A percentile compares a stretch with the other conserved stretches of the same genome.
These are phyloP conservation scores for Phellopilus nigrolimitatus DNA, from an alignment of 1,284 basidiomycete genomes.

Conservation along the genomic window DNA sequence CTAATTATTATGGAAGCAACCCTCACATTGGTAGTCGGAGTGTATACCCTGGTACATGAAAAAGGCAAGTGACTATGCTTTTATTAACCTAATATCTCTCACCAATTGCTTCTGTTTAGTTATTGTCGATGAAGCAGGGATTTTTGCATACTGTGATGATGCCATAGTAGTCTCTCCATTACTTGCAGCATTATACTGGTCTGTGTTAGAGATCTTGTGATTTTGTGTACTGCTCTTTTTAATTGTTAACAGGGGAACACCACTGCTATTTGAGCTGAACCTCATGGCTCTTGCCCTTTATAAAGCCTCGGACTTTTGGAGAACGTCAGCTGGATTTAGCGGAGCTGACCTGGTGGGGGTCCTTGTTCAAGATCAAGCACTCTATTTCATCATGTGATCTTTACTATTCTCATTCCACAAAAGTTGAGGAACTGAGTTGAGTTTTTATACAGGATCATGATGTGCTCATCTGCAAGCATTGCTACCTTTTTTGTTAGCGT, in stretches of 20 bases:
- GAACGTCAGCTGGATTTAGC: neutral
- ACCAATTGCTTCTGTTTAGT: no score
- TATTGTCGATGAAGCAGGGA: neutral
- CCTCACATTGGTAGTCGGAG: neutral
- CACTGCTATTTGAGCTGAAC: neutral
- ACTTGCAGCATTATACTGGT: neutral
- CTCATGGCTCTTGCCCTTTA: slow-evolving; percentile 4
- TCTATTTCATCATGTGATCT: slow-evolving; percentile 5
- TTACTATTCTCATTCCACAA: neutral
- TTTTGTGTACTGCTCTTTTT: neutral
- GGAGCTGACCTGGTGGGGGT: neutral
- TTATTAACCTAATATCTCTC: neutral
- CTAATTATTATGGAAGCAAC: neutral
- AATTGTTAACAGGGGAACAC: neutral
- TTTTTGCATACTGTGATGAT: neutral
- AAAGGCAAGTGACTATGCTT: neutral
- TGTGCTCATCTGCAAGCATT: neutral
- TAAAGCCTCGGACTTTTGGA: slow-evolving; percentile 2
- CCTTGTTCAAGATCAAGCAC: slow-evolving; percentile 2
- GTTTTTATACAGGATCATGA: neutral
- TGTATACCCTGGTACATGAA: neutral
- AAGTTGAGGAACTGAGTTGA: neutral
- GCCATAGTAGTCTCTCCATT: neutral
- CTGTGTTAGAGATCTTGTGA: neutral
- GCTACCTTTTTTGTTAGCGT: no score